Conservation (phyloP, 768 basidiomycete genomes). For the Mycena polygramma region DNA sequence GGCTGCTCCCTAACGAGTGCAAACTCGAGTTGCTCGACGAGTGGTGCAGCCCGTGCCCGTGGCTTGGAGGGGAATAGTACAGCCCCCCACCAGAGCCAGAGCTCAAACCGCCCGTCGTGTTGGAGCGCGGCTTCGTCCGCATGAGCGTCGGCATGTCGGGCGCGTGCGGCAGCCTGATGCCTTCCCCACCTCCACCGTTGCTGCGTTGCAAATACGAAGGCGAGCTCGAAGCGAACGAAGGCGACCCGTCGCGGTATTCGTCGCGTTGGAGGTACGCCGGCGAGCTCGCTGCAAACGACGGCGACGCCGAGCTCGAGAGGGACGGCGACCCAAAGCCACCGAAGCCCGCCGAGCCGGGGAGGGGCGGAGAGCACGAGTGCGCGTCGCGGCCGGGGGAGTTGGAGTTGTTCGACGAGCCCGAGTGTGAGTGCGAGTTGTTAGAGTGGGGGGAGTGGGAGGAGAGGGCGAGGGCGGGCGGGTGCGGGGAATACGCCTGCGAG, state of each 20-base stretch:
- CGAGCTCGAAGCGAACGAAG: no score
- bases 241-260: no score
- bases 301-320: no score
- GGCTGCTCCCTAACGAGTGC: constrained; percentile 4
- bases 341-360: no score
- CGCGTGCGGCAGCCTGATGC: constrained; percentile 81
- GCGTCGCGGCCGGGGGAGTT: constrained; percentile 33
- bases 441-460: constrained; percentile 64
- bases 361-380: constrained; percentile 23
- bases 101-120: constrained; percentile 34
- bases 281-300: no score
- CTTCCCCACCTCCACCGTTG: constrained; percentile 53
- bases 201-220: no score
- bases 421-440: constrained; percentile 50
- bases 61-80: background rate
- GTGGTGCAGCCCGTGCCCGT: constrained; percentile 4
- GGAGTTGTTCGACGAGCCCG: constrained; percentile 43
- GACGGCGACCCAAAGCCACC: no score
- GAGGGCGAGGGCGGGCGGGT: constrained; percentile 69
- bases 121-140: constrained; percentile 37
- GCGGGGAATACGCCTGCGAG: constrained; percentile 49
- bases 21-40: background rate
- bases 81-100: background rate
- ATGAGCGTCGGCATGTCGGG: constrained; percentile 72
- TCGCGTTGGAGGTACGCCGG: no score